These are phyloP conservation scores for Rhodamnia argentea DNA, from an alignment of 345 rosid genomes.

Conservation along the genomic window DNA sequence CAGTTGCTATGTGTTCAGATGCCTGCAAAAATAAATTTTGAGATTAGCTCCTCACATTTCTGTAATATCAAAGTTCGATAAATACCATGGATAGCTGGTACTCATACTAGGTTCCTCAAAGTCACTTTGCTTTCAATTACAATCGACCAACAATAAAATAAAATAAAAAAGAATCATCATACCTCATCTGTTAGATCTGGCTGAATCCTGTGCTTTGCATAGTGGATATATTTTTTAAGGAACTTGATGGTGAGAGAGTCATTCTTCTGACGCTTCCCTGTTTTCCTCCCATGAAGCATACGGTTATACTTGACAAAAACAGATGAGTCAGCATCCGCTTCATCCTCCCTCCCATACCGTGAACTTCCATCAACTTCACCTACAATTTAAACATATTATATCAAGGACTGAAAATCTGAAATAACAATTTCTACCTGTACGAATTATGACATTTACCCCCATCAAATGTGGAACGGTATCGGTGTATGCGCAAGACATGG, in stretches of 20 bases:
- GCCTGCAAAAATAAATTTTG: slow-evolving; percentile 38
- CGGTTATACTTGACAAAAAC: slow-evolving; percentile 88
- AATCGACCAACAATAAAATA: background rate
- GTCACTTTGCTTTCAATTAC: background rate
- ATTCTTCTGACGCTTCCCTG: slow-evolving; percentile 53
- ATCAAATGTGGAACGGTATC: slow-evolving; percentile 57
- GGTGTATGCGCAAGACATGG: slow-evolving; percentile 98
- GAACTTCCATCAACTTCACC: slow-evolving; percentile 58
- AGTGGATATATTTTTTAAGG: slow-evolving; percentile 92
- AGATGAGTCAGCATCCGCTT: slow-evolving; percentile 57
- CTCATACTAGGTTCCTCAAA: background rate
- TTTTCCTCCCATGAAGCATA: slow-evolving; percentile 82
- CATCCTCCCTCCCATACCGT: slow-evolving; percentile 72
- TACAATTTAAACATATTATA: slow-evolving; percentile 7
- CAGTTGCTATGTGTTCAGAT: slow-evolving; percentile 78
- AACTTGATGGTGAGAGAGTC: slow-evolving; percentile 79
- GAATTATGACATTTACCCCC: slow-evolving; percentile 43
- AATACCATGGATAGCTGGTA: background rate
- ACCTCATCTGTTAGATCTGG: slow-evolving; percentile 98
- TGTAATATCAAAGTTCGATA: background rate
- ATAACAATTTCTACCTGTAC: background rate
- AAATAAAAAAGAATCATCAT: background rate
- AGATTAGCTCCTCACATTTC: background rate
- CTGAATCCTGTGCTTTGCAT: slow-evolving; percentile 91
- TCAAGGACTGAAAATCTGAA: background rate